Conservation (phyloP, 768 basidiomycete species). For the Xerocomellus intermedius region DNA sequence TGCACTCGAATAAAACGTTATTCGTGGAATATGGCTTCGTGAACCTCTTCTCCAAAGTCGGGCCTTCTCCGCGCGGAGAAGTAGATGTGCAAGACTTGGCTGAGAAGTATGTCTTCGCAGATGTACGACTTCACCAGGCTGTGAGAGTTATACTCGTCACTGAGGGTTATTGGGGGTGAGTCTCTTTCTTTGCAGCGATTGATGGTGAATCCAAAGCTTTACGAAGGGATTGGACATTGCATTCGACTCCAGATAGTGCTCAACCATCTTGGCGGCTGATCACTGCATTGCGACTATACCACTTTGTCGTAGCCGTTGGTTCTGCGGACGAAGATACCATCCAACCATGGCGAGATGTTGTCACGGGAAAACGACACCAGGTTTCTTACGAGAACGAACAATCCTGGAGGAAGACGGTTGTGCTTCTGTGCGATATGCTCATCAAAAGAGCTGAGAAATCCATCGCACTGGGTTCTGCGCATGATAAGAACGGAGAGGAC, state of each 20-base stretch:
- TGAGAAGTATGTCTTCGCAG: conserved; percentile 47
- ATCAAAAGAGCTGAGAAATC: conserved; percentile 32
- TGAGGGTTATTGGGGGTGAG: conserved; percentile 85
- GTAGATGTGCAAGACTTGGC: conserved; percentile 60
- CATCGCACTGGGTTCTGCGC: conserved; percentile 1
- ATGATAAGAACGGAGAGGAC: not conserved
- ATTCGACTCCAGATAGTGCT: conserved; percentile 55
- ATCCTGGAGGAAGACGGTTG: conserved; percentile 44
- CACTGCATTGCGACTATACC: conserved; percentile 64
- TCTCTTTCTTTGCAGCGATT: conserved; percentile 5
- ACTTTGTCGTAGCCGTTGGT: conserved; percentile 39
- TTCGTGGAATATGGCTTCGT: conserved; percentile 94
- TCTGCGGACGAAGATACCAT: conserved; percentile 32
- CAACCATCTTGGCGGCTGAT: conserved; percentile 83
- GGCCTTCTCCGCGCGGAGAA: conserved; percentile 43
- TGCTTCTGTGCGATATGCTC: conserved; percentile 39
- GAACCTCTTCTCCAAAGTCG: conserved; percentile 34
- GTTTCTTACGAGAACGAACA: conserved; percentile 51
- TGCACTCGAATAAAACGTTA: conserved; percentile 71
- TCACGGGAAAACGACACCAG: conserved; percentile 42
- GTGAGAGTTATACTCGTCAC: conserved; percentile 55
- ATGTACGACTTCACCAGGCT: conserved; percentile 39
- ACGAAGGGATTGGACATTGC: conserved; percentile 77
- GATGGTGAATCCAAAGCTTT: not conserved
- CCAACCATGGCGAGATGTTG: conserved; percentile 53